Percentiles rank a stretch among this genome's conserved stretches.
Evolutionary conservation across 805 yeast species (phyloP).

Genomic region (Lipomyces orientalis): DNA sequence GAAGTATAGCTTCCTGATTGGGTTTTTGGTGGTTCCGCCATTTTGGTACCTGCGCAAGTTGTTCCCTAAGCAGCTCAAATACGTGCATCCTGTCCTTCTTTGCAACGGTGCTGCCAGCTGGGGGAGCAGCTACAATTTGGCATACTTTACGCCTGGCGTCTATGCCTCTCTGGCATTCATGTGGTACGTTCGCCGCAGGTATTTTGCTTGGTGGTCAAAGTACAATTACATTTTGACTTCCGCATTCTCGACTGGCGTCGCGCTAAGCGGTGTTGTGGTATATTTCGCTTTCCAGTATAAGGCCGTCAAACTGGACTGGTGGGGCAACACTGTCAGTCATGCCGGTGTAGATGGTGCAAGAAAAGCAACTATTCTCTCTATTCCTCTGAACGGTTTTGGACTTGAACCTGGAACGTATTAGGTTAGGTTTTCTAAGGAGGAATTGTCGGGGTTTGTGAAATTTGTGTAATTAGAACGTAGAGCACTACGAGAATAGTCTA

Average conservation of each 20-base stretch:
- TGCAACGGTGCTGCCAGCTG: conserved; percentile 15
- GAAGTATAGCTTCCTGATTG: conserved; percentile 68
- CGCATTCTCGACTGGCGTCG: conserved; percentile 69
- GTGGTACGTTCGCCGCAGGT: conserved; percentile 59
- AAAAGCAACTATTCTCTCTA: conserved; percentile 7
- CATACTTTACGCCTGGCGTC: conserved; percentile 20
- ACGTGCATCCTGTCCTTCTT: conserved; percentile 22
- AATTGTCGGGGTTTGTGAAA: too few relatives aligned
- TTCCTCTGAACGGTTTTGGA: conserved; percentile 28
- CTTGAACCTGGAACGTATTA: conserved; percentile 7
- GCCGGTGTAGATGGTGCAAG: conserved; percentile 24
- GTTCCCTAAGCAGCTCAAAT: conserved; percentile 19
- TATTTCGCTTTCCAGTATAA: conserved; percentile 57
- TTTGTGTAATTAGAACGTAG: too few relatives aligned
- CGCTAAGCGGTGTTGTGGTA: conserved; percentile 62
- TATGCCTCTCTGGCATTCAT: conserved; percentile 49
- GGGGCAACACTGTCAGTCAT: conserved; percentile 58
- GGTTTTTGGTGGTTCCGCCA: conserved; percentile 45
- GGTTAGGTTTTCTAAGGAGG: not conserved
- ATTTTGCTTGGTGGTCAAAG: conserved; percentile 74
- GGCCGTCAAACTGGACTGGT: conserved; percentile 56
- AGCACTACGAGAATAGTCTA: too few relatives aligned
- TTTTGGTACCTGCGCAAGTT: conserved; percentile 33
- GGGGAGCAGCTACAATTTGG: conserved; percentile 19
- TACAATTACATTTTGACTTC: conserved; percentile 70